Conservation (phyloP, 1,284 basidiomycete genomes). For the Puccinia sorghi region DNA sequence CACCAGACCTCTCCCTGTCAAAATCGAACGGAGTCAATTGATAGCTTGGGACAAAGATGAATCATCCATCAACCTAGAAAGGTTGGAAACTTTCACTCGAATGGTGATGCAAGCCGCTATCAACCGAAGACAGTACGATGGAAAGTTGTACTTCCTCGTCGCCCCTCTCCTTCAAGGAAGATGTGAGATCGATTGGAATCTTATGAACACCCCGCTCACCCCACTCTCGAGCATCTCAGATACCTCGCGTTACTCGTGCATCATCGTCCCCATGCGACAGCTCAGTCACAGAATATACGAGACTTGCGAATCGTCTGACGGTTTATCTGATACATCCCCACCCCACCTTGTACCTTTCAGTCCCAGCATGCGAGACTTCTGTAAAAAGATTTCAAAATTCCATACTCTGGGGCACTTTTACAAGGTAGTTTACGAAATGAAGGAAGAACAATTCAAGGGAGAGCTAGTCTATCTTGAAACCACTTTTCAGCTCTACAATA, state of each 20-base stretch:
- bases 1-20: slow-evolving; percentile 1
- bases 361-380: slow-evolving; percentile 15
- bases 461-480: slow-evolving; percentile 35
- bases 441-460: neutral
- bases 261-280: slow-evolving; percentile 20
- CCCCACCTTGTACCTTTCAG: neutral
- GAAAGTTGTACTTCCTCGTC: slow-evolving; percentile 31
- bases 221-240: slow-evolving; percentile 24
- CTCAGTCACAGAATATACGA: slow-evolving; percentile 25
- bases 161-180: slow-evolving; percentile 14
- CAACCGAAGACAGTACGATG: slow-evolving; percentile 25
- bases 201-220: slow-evolving; percentile 11
- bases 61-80: neutral
- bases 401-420: slow-evolving; percentile 41
- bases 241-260: neutral
- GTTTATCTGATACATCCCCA: slow-evolving; percentile 21
- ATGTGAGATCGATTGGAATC: slow-evolving; percentile 40
- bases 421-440: slow-evolving; percentile 6
- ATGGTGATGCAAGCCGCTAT: slow-evolving; percentile 35
- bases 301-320: neutral
- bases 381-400: slow-evolving; percentile 23
- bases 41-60: slow-evolving; percentile 5
- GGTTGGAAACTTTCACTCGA: slow-evolving; percentile 36
- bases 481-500: slow-evolving; percentile 8
- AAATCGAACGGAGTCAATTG: slow-evolving; percentile 1